Percentiles rank a stretch among this genome's conserved stretches.
These are phyloP conservation scores for Neostapfia colusana DNA, from an alignment of 176 grass and related monocot species.

Conservation along the genomic window DNA sequence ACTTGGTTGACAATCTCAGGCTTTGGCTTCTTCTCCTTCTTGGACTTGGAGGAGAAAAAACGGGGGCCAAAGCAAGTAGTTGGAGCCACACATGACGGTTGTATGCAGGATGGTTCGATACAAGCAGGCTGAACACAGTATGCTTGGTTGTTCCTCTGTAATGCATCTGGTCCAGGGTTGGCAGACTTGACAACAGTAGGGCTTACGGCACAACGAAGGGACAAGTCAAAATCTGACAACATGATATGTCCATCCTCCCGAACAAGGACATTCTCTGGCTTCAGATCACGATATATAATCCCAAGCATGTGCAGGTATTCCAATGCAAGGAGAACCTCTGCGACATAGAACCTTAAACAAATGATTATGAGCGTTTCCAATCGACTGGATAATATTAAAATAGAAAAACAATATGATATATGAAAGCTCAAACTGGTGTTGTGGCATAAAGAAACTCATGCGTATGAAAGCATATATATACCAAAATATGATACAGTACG, in stretches of 20 bases:
- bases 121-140: constrained; percentile 75
- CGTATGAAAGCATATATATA: background rate
- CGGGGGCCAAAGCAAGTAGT: constrained; percentile 74
- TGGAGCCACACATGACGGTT: constrained; percentile 63
- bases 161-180: constrained; percentile 52
- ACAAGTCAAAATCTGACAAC: constrained; percentile 80
- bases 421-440: background rate
- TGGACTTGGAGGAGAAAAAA: constrained; percentile 59
- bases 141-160: constrained; percentile 50
- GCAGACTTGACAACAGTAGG: constrained; percentile 42
- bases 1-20: constrained; percentile 72
- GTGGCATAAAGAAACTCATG: background rate
- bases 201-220: constrained; percentile 60
- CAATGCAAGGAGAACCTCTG: constrained; percentile 66
- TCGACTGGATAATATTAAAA: background rate
- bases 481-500: background rate
- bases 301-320: constrained; percentile 89
- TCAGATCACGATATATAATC: constrained; percentile 84
- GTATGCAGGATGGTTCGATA: constrained; percentile 77
- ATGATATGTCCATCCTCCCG: constrained; percentile 82
- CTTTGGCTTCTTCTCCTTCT: constrained; percentile 60
- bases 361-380: constrained; percentile 20
- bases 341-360: constrained; percentile 65
- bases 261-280: constrained; percentile 79
- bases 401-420: background rate